phyloP scores from a whole-genome alignment of 192 early-diverging fungal genomes.

The Diversispora epigaea region DNA sequence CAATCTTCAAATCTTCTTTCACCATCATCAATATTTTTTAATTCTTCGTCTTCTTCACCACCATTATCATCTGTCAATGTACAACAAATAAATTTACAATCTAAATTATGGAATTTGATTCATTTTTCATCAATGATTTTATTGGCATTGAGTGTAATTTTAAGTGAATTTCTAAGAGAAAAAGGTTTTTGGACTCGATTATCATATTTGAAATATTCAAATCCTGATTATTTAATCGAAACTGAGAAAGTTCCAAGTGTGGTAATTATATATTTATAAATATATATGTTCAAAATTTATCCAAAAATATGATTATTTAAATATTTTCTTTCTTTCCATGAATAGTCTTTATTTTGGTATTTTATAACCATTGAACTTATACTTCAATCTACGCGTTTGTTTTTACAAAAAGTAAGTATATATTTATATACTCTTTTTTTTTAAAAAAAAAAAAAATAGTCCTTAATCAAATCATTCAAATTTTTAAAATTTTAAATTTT shows the following conservation, averaged over 20 bases:
- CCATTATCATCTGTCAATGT: background rate
- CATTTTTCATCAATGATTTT: constrained; percentile 48
- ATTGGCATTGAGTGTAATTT: constrained; percentile 46
- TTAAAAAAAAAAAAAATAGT: no score
- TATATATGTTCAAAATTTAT: background rate
- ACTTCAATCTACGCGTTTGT: constrained; percentile 49
- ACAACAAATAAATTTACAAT: constrained; percentile 39
- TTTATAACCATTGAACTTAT: constrained; percentile 53
- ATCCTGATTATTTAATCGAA: background rate
- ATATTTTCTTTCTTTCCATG: background rate
- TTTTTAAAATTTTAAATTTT: background rate
- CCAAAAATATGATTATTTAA: background rate
- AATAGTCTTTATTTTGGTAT: constrained; percentile 58
- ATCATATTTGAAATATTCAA: background rate
- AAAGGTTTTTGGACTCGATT: constrained; percentile 26
- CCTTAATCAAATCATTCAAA: background rate
- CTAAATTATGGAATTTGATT: constrained; percentile 52
- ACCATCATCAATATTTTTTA: background rate
- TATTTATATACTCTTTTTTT: no score
- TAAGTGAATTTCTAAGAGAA: constrained; percentile 36
- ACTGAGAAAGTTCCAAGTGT: background rate
- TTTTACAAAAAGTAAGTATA: constrained; percentile 44
- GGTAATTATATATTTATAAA: background rate
- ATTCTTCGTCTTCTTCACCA: background rate
- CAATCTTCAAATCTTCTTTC: background rate